Evolutionary conservation across 345 rosid genomes (phyloP).

Genomic region (Erucastrum elatum): DNA sequence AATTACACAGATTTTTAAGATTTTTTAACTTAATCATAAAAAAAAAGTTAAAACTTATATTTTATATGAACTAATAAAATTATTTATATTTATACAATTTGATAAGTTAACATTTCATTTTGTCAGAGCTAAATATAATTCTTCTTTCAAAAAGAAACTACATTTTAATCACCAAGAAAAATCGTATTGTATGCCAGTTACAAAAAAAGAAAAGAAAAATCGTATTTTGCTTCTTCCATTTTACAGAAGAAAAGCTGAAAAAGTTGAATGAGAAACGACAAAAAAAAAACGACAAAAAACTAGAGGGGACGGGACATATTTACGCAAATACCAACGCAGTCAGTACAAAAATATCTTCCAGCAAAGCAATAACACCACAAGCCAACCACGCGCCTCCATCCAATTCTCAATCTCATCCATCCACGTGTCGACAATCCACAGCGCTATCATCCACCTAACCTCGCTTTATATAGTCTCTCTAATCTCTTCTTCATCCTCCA

Average conservation of each 20-base stretch:
- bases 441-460: conserved; percentile 29
- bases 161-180: neutral
- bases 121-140: too few relatives aligned
- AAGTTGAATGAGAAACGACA: neutral
- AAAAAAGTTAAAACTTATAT: too few relatives aligned
- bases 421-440: conserved; percentile 50
- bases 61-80: too few relatives aligned
- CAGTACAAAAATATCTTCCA: conserved; percentile 16
- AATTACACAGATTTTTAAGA: too few relatives aligned
- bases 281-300: too few relatives aligned
- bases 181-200: too few relatives aligned
- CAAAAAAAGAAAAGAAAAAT: too few relatives aligned
- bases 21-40: too few relatives aligned
- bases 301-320: neutral
- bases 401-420: conserved; percentile 34
- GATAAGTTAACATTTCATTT: neutral
- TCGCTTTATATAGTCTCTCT: conserved; percentile 23
- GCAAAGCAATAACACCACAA: conserved; percentile 29
- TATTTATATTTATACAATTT: too few relatives aligned
- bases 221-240: neutral
- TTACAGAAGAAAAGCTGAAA: neutral
- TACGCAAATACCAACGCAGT: neutral
- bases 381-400: conserved; percentile 50
- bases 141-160: too few relatives aligned
- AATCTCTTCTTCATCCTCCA: conserved; percentile 2